These are phyloP conservation scores for Phaeosphaeriaceae sp. DNA, from an alignment of 2,329 filamentous ascomycete genomes.

Conservation along the genomic window DNA sequence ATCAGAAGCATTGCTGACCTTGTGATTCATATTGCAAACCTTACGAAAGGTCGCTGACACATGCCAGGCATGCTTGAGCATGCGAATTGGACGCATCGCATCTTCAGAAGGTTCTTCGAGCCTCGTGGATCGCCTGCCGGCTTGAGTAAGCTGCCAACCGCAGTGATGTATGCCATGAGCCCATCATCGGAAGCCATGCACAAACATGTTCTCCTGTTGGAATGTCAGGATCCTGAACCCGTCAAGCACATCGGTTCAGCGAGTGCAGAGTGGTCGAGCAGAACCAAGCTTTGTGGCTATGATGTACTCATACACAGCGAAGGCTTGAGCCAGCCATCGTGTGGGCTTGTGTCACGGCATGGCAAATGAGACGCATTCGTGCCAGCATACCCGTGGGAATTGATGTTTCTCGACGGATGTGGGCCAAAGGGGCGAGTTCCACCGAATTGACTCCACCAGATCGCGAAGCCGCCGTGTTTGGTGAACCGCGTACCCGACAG, in stretches of 20 bases:
- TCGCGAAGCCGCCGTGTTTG: background rate
- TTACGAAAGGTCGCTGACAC: background rate
- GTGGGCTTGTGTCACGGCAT: background rate
- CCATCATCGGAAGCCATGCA: background rate
- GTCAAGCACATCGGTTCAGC: background rate
- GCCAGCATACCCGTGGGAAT: background rate
- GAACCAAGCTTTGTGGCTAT: background rate
- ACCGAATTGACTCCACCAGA: background rate
- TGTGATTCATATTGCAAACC: background rate
- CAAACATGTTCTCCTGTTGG: no score
- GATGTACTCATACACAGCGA: background rate
- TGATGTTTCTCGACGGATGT: background rate
- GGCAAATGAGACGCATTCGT: background rate
- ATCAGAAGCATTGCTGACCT: background rate
- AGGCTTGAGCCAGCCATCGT: background rate
- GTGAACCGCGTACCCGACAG: background rate
- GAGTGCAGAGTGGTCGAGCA: no score
- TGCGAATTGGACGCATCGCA: background rate
- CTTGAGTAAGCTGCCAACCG: background rate
- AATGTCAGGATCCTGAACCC: background rate
- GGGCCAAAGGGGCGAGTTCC: background rate
- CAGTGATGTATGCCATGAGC: background rate
- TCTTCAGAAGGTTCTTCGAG: background rate
- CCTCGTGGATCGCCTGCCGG: background rate
- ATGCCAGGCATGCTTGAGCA: background rate